Base-by-base conservation (phyloP, 495 filamentous ascomycete species). In the Letharia lupina region DNA sequence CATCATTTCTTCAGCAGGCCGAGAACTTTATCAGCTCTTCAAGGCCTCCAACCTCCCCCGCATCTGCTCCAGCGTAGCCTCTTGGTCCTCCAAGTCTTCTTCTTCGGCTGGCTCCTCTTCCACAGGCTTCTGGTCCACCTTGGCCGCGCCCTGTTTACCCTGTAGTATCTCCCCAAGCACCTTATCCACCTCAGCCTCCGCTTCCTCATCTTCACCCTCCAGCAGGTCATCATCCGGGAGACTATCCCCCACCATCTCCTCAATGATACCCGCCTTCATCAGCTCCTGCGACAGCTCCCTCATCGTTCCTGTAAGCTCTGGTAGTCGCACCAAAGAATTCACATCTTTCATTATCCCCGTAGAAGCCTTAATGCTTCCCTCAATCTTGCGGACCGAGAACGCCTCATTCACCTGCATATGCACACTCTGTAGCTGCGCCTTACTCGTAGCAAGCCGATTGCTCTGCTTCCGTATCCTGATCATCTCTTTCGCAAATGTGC, bases 401-500 rank as follows among this genome's bases (percentile, higher is more conserved):
- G 95, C 93, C 77, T 98, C 93, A 72, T 90, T 91, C 68, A 98
- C 95, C 76, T 98, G 95, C 95, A 97, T 96, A 70, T 92, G 87
- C 64, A 98, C 95, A 73, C 88, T 91, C 77, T 89, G 87, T 23
- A 98, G 83, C 78, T 97, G 94, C 9, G 94, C 95, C 72, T 93
- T 93, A 67, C 85, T 87, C 2, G 95, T 98, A 44, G 84, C 78
- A 28, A 98, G 80, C 28, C 94, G 87, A 33, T 80, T 75, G 13
- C 80, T 81, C 64, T 91, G 87, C 69, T 87, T 89, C 60, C 94
- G 89, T 67, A 89, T 84, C 42, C 90, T 86, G 63, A 98, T 83
- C 57, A 98, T 83, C 75, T 96, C 93, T 68, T 87, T 82, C 28
- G 95, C 94, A 74, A 96, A 96, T 50, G 86, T 87, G 67, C 94